These are phyloP conservation scores for Nakaseomyces glabratus DNA, from an alignment of 1,139 yeast genomes.

Conservation along the genomic window DNA sequence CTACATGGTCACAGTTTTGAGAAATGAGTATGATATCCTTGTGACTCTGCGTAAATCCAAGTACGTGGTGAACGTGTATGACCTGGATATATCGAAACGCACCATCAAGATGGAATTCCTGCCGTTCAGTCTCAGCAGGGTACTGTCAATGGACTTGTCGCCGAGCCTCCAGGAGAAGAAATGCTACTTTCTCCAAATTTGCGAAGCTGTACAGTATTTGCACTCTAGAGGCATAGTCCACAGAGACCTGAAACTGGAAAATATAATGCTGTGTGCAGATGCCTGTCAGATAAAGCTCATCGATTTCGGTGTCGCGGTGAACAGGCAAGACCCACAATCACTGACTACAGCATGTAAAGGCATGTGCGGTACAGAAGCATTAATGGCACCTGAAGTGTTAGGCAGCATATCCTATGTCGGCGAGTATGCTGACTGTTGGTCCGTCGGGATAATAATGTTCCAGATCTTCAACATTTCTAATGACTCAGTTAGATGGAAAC, in stretches of 20 bases:
- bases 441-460: conserved; percentile 11
- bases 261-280: conserved; percentile 9
- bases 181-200: conserved; percentile 10
- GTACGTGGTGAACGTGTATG: conserved; percentile 8
- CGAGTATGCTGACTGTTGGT: conserved; percentile 11
- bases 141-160: conserved; percentile 7
- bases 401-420: conserved; percentile 8
- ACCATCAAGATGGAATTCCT: conserved; percentile 8
- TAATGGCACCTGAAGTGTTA: conserved; percentile 12
- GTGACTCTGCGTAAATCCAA: neutral
- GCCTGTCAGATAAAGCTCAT: conserved; percentile 10
- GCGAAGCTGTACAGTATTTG: conserved; percentile 8
- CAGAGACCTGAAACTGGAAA: conserved; percentile 11
- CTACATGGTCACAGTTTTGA: conserved; percentile 1
- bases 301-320: conserved; percentile 12
- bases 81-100: conserved; percentile 1
- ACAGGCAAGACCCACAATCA: neutral
- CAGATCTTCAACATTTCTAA: conserved; percentile 9
- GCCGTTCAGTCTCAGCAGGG: conserved; percentile 5
- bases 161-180: conserved; percentile 9
- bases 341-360: conserved; percentile 8
- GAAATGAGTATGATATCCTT: neutral
- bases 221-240: conserved; percentile 10
- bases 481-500: conserved; percentile 1
- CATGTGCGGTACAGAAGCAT: conserved; percentile 10